A percentile compares a stretch with the other conserved stretches of the same genome.
phyloP scores from a whole-genome alignment of 2,329 filamentous ascomycete genomes.

The Apiospora malaysiana region DNA sequence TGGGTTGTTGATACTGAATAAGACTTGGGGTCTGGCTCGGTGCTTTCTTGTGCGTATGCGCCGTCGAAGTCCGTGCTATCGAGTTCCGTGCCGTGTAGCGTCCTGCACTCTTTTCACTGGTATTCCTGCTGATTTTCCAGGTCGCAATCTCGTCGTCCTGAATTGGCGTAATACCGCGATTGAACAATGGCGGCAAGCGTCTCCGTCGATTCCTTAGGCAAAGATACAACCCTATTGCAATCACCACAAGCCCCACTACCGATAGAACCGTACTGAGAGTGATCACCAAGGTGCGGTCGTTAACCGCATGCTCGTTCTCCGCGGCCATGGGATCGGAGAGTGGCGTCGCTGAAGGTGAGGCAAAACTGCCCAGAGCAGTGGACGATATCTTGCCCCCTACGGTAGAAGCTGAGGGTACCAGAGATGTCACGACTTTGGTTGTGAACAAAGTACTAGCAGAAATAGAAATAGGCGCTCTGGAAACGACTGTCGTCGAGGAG shows the following conservation, averaged over 20 bases:
- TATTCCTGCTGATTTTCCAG: constrained; percentile 56
- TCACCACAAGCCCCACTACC: constrained; percentile 50
- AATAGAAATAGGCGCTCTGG: neutral
- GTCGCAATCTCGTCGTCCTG: constrained; percentile 70
- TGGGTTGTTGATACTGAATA: constrained; percentile 56
- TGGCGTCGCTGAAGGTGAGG: neutral
- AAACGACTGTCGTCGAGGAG: constrained; percentile 16
- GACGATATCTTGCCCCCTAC: neutral
- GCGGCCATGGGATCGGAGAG: neutral
- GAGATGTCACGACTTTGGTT: neutral
- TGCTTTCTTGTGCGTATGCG: constrained; percentile 49
- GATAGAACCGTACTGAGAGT: constrained; percentile 56
- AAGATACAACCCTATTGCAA: constrained; percentile 44
- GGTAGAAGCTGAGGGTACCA: neutral
- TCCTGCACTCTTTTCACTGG: constrained; percentile 37
- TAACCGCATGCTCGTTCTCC: constrained; percentile 17
- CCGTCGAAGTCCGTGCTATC: constrained; percentile 45
- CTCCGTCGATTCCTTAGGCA: constrained; percentile 48
- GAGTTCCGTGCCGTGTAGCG: constrained; percentile 32
- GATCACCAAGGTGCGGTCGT: constrained; percentile 53
- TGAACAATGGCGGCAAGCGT: constrained; percentile 48
- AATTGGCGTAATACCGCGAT: constrained; percentile 65
- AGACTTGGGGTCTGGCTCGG: constrained; percentile 46
- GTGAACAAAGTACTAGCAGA: neutral
- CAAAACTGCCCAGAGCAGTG: neutral